phyloP scores from a whole-genome alignment of 2,329 filamentous ascomycete species.

The Penicillium psychrosexuale region DNA sequence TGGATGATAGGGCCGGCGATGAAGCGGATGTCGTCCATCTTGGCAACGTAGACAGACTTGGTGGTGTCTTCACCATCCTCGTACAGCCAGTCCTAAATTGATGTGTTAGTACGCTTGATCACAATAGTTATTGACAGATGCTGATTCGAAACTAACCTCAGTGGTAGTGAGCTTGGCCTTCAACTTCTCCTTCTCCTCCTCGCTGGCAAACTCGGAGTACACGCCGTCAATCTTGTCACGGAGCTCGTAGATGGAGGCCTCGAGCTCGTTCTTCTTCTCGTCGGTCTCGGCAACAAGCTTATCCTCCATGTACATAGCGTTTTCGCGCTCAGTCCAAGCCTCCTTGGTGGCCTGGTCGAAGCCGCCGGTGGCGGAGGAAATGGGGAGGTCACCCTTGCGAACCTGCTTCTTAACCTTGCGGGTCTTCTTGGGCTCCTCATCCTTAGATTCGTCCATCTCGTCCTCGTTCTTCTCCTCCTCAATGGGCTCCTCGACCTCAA shows the following conservation, averaged over 20 bases:
- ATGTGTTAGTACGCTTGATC: slow-evolving; percentile 15
- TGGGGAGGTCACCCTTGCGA: slow-evolving; percentile 90
- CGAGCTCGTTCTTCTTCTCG: slow-evolving; percentile 99
- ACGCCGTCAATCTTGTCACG: slow-evolving; percentile 92
- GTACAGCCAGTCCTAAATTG: slow-evolving; percentile 86
- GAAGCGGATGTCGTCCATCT: slow-evolving; percentile 91
- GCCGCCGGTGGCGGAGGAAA: slow-evolving; percentile 77
- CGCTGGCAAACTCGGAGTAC: slow-evolving; percentile 82
- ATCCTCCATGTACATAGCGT: slow-evolving; percentile 92
- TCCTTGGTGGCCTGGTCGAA: slow-evolving; percentile 68
- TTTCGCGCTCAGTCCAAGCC: slow-evolving; percentile 74
- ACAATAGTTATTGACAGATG: slow-evolving; percentile 1
- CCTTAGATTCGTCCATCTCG: slow-evolving; percentile 72
- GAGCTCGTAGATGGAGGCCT: slow-evolving; percentile 95
- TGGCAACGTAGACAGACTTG: slow-evolving; percentile 90
- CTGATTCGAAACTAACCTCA: slow-evolving; percentile 64
- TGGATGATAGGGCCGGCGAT: slow-evolving; percentile 88
- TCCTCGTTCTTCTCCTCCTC: slow-evolving; percentile 68
- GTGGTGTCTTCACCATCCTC: slow-evolving; percentile 93
- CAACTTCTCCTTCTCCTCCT: slow-evolving; percentile 88
- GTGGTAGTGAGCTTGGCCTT: slow-evolving; percentile 75
- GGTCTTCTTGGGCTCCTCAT: slow-evolving; percentile 73
- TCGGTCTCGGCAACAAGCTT: slow-evolving; percentile 98
- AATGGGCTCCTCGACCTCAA: slow-evolving; percentile 92
- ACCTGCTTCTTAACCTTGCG: slow-evolving; percentile 99